Evolutionary conservation across 106 monocot genomes (phyloP).

Genomic region (Dendrobium huoshanense): DNA sequence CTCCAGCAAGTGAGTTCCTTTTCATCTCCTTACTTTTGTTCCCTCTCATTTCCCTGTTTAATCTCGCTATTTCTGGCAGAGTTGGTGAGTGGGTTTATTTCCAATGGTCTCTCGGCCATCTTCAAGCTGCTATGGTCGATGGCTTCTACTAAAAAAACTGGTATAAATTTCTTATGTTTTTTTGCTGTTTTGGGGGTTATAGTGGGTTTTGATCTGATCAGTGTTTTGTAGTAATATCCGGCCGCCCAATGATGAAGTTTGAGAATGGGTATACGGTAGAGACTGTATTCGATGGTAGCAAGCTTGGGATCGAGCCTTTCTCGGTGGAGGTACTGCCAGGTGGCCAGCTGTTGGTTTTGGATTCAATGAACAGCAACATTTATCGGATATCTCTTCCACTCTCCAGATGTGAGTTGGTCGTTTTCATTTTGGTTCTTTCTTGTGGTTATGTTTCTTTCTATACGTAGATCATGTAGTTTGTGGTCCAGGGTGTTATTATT

Average conservation of each 20-base stretch:
- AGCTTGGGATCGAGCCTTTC: conserved; percentile 96
- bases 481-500: background rate
- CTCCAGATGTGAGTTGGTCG: conserved; percentile 63
- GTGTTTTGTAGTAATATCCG: conserved; percentile 27
- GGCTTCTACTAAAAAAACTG: conserved; percentile 59
- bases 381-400: conserved; percentile 73
- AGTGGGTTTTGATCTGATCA: conserved; percentile 3
- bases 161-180: conserved; percentile 15
- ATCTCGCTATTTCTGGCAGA: conserved; percentile 23
- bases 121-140: conserved; percentile 71
- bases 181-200: background rate
- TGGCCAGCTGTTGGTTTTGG: conserved; percentile 81
- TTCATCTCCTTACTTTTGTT: background rate
- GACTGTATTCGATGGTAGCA: conserved; percentile 98
- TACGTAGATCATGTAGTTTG: background rate
- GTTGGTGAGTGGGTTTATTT: conserved; percentile 57
- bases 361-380: conserved; percentile 87
- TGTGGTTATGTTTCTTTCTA: background rate
- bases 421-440: conserved; percentile 1
- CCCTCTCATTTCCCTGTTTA: conserved; percentile 5
- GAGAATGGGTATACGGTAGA: conserved; percentile 93
- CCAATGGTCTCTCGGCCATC: conserved; percentile 49
- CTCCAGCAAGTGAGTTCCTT: conserved; percentile 46
- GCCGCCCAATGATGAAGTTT: conserved; percentile 80
- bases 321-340: conserved; percentile 60